Evolutionary conservation across 169 alveolate species (phyloP).

Genomic region (Cryptosporidium meleagridis): DNA sequence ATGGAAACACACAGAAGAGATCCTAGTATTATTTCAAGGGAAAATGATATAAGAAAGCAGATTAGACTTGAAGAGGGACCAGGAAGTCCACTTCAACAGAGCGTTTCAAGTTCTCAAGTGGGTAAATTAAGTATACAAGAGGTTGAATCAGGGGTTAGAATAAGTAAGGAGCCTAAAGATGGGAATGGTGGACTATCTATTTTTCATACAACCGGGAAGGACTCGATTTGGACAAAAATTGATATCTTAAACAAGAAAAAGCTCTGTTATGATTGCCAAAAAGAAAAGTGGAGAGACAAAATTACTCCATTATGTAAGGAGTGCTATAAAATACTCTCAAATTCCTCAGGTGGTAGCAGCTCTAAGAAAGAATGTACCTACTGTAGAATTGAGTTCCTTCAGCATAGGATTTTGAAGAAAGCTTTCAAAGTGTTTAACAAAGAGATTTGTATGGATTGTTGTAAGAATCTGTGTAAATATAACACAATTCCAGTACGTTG

Average conservation of each 20-base stretch:
- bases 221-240: slow-evolving; percentile 56
- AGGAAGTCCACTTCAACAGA: background rate
- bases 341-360: background rate
- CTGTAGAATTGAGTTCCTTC: slow-evolving; percentile 64
- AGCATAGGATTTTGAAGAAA: slow-evolving; percentile 61
- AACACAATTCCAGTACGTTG: slow-evolving; percentile 62
- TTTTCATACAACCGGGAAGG: slow-evolving; percentile 37
- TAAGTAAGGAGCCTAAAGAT: background rate
- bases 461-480: slow-evolving; percentile 57
- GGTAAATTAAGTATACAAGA: slow-evolving; percentile 6
- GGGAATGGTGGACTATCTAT: slow-evolving; percentile 3
- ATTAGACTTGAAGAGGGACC: background rate
- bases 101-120: background rate
- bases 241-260: slow-evolving; percentile 26
- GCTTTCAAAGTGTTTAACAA: slow-evolving; percentile 53
- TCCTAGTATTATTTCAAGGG: background rate
- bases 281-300: slow-evolving; percentile 62
- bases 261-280: slow-evolving; percentile 69
- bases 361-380: slow-evolving; percentile 56
- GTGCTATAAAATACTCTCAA: slow-evolving; percentile 30
- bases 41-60: slow-evolving; percentile 3
- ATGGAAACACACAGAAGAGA: background rate
- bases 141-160: slow-evolving; percentile 53
- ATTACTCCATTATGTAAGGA: slow-evolving; percentile 61
- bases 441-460: slow-evolving; percentile 66